Percentiles rank a stretch among this genome's conserved stretches.
Evolutionary conservation across 768 basidiomycete species (phyloP).

Genomic region (Lentinula detonsa): DNA sequence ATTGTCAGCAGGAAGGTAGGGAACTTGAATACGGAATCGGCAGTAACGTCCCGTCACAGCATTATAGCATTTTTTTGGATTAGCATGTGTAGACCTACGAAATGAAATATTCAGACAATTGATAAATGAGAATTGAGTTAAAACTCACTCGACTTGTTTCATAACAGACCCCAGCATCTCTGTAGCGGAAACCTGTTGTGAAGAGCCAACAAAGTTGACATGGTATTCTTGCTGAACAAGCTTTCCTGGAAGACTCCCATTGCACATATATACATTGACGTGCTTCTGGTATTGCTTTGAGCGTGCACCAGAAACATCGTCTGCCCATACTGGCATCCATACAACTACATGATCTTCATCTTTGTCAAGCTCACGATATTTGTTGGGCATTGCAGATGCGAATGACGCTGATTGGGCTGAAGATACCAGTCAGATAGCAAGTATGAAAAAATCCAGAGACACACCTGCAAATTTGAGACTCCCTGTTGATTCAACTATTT

Average conservation of each 20-base stretch:
- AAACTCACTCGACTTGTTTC: neutral
- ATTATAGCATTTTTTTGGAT: slow-evolving; percentile 26
- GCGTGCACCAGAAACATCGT: slow-evolving; percentile 38
- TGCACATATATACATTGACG: slow-evolving; percentile 30
- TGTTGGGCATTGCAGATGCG: slow-evolving; percentile 23
- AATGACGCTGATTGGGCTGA: too few relatives aligned
- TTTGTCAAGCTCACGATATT: slow-evolving; percentile 20
- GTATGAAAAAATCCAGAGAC: too few relatives aligned
- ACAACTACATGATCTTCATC: slow-evolving; percentile 23
- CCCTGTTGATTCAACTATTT: too few relatives aligned
- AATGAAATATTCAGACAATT: accelerated
- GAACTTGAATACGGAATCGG: slow-evolving; percentile 14
- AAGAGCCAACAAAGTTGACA: slow-evolving; percentile 33
- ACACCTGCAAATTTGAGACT: too few relatives aligned
- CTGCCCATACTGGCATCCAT: slow-evolving; percentile 26
- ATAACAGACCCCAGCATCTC: slow-evolving; percentile 30
- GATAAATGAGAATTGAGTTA: too few relatives aligned
- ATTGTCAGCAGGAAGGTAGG: slow-evolving; percentile 31
- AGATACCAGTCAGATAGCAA: too few relatives aligned
- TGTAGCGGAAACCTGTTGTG: slow-evolving; percentile 24
- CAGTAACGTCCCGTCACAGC: slow-evolving; percentile 6
- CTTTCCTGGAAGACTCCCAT: slow-evolving; percentile 26
- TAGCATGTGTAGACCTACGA: slow-evolving; percentile 15
- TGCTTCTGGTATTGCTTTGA: slow-evolving; percentile 43
- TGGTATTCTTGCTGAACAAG: slow-evolving; percentile 30